phyloP scores from a whole-genome alignment of 352 stramenopile genomes.

The Phytophthora capsici region DNA sequence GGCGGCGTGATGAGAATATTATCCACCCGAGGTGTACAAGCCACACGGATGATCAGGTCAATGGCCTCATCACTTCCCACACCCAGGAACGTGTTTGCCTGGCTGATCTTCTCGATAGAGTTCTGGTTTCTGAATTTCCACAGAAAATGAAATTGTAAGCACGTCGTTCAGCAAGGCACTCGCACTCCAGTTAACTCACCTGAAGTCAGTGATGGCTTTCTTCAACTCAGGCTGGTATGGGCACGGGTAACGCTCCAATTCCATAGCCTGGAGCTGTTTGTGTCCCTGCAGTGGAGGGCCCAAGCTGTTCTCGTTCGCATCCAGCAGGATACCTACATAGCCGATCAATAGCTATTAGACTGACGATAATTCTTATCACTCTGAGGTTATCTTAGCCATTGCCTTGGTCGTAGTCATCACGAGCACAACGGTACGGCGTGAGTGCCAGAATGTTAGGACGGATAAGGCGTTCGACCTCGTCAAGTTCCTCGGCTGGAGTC shows the following conservation, averaged over 20 bases:
- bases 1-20: constrained; percentile 97
- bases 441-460: constrained; percentile 97
- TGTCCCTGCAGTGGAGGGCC: constrained; percentile 87
- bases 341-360: neutral
- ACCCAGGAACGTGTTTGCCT: constrained; percentile 97
- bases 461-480: constrained; percentile 89
- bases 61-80: constrained; percentile 99
- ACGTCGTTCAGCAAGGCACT: neutral
- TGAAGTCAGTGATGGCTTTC: constrained; percentile 84
- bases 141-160: constrained; percentile 1
- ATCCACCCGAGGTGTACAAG: constrained; percentile 93
- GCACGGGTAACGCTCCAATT: constrained; percentile 96
- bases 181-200: constrained; percentile 45
- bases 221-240: constrained; percentile 96
- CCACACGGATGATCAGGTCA: constrained; percentile 98
- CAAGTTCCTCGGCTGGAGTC: constrained; percentile 22
- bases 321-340: constrained; percentile 92
- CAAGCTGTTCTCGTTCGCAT: constrained; percentile 99
- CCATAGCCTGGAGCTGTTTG: constrained; percentile 67
- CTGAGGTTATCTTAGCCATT: neutral
- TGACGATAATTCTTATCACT: neutral
- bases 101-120: constrained; percentile 63
- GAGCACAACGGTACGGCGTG: constrained; percentile 96
- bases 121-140: constrained; percentile 49
- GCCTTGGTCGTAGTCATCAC: constrained; percentile 94